phyloP scores from a whole-genome alignment of 345 rosid genomes.

The Gossypium rotundifolium region DNA sequence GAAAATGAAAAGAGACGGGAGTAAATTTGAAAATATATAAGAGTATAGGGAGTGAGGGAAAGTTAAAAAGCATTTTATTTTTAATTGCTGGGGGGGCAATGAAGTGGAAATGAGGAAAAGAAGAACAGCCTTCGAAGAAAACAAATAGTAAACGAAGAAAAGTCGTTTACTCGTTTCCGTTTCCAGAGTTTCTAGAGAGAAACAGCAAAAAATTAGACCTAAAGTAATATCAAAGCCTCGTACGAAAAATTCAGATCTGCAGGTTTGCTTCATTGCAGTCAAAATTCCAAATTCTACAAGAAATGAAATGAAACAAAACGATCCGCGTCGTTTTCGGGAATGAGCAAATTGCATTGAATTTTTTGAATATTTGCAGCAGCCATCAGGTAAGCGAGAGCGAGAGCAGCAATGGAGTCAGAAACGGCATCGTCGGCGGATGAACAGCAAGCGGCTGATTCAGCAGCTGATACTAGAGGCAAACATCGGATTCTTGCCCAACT shows the following conservation, averaged over 20 bases:
- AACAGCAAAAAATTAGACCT: background rate
- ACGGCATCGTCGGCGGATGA: slow-evolving; percentile 36
- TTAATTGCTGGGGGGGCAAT: background rate
- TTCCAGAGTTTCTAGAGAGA: background rate
- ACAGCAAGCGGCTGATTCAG: slow-evolving; percentile 25
- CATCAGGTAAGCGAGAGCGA: background rate
- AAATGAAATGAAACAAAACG: slow-evolving; percentile 1
- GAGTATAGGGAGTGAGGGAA: no score
- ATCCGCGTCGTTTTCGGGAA: slow-evolving; percentile 7
- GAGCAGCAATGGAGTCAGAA: slow-evolving; percentile 33
- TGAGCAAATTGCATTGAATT: slow-evolving; percentile 6
- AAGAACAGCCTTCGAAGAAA: slow-evolving; percentile 6
- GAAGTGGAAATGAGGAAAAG: background rate
- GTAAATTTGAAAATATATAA: no score
- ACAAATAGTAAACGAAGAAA: slow-evolving; percentile 5
- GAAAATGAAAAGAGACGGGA: no score
- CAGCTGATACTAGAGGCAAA: slow-evolving; percentile 52
- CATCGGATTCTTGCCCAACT: slow-evolving; percentile 74
- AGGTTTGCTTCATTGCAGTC: background rate
- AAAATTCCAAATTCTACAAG: background rate
- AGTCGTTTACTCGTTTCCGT: slow-evolving; percentile 12
- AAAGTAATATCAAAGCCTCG: background rate
- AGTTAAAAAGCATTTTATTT: background rate
- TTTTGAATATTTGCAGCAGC: background rate
- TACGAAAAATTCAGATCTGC: slow-evolving; percentile 20